Conservation (phyloP, 176 grass and related monocot species). For the Puccinellia tenuiflora region DNA sequence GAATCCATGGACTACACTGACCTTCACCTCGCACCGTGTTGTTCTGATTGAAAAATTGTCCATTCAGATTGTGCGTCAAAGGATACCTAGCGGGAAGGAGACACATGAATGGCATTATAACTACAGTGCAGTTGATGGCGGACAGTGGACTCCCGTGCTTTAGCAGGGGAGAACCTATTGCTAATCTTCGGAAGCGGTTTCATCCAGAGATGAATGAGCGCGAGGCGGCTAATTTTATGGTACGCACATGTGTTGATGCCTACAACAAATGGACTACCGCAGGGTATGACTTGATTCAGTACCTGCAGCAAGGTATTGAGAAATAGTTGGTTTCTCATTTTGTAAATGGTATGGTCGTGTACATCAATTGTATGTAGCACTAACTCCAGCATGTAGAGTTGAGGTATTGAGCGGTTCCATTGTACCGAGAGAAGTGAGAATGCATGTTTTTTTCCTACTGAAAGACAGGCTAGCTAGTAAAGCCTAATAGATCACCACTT, state of each 20-base stretch:
- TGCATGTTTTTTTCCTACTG: slow-evolving; percentile 12
- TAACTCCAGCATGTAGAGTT: slow-evolving; percentile 35
- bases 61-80: slow-evolving; percentile 88
- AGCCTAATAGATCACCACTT: not conserved
- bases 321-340: slow-evolving; percentile 61
- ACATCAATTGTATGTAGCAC: slow-evolving; percentile 52
- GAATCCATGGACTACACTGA: not conserved
- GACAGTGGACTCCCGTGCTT: slow-evolving; percentile 98
- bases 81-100: slow-evolving; percentile 90
- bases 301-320: slow-evolving; percentile 97
- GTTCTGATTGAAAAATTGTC: slow-evolving; percentile 13
- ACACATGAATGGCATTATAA: slow-evolving; percentile 92
- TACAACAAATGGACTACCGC: slow-evolving; percentile 99
- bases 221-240: slow-evolving; percentile 97
- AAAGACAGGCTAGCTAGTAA: slow-evolving; percentile 17
- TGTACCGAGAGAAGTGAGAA: slow-evolving; percentile 14
- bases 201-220: slow-evolving; percentile 97
- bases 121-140: slow-evolving; percentile 83
- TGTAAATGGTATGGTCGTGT: slow-evolving; percentile 41
- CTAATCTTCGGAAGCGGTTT: slow-evolving; percentile 85
- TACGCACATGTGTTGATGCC: slow-evolving; percentile 78
- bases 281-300: slow-evolving; percentile 99
- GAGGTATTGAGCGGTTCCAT: slow-evolving; percentile 6
- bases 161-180: slow-evolving; percentile 89
- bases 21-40: not conserved